These are phyloP conservation scores for Cladorrhinum samala DNA, from an alignment of 495 filamentous ascomycete species.

Conservation along the genomic window DNA sequence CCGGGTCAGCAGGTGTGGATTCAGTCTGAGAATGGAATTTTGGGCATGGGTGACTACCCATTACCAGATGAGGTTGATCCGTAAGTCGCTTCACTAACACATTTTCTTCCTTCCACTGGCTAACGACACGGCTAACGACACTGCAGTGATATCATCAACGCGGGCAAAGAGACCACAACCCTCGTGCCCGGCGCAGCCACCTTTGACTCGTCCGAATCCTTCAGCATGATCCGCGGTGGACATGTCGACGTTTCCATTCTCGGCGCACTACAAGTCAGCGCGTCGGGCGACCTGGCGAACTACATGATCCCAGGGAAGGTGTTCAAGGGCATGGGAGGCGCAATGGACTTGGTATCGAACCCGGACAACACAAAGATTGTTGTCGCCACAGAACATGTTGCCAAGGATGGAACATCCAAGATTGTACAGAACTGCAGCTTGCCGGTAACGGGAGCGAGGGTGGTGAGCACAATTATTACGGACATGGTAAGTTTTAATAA, in stretches of 20 bases:
- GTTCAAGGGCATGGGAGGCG: constrained; percentile 60
- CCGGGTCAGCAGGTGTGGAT: constrained; percentile 48
- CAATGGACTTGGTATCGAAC: constrained; percentile 58
- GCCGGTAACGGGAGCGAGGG: constrained; percentile 49
- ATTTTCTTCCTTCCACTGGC: not conserved
- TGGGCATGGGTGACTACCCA: constrained; percentile 59
- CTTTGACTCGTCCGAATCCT: constrained; percentile 55
- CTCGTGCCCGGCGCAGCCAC: constrained; percentile 49
- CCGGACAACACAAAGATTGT: constrained; percentile 56
- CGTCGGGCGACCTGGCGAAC: constrained; percentile 53
- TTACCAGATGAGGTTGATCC: constrained; percentile 47
- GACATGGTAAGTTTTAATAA: constrained; percentile 48
- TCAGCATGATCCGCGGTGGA: constrained; percentile 57
- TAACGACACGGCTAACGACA: no score
- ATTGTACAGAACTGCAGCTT: constrained; percentile 51
- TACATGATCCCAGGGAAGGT: constrained; percentile 60
- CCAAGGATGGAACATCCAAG: constrained; percentile 55
- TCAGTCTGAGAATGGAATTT: constrained; percentile 57
- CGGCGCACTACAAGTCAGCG: constrained; percentile 54
- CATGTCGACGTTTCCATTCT: constrained; percentile 57
- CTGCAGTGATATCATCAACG: constrained; percentile 51
- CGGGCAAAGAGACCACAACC: constrained; percentile 57
- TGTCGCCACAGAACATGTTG: constrained; percentile 56
- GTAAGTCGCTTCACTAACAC: constrained; percentile 12
- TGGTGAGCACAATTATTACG: constrained; percentile 52